These are phyloP conservation scores for Beauveria sp. DNA, from an alignment of 2,329 filamentous ascomycete genomes.

Conservation along the genomic window DNA sequence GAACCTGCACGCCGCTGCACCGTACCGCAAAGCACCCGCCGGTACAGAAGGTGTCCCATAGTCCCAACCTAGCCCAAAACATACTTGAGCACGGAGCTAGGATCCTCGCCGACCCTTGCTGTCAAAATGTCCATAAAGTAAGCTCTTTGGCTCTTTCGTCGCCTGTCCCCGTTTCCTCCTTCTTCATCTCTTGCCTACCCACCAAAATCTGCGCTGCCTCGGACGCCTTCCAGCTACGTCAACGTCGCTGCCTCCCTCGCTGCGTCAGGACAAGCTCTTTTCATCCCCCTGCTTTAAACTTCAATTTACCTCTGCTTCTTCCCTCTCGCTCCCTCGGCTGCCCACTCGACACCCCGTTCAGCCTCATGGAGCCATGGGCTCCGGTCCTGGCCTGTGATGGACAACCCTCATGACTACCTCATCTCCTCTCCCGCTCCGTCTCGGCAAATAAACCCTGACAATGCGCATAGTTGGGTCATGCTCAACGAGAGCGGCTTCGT, in stretches of 20 bases:
- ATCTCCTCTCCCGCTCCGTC: conserved; percentile 28
- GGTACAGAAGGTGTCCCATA: conserved; percentile 8
- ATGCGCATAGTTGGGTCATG: conserved; percentile 77
- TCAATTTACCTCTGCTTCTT: conserved; percentile 8
- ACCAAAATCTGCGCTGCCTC: conserved; percentile 6
- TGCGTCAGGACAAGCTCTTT: background rate
- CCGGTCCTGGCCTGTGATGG: conserved; percentile 29
- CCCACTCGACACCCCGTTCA: conserved; percentile 12
- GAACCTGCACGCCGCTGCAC: conserved; percentile 4
- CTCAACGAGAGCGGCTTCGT: conserved; percentile 73
- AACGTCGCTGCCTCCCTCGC: conserved; percentile 17
- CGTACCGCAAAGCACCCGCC: background rate
- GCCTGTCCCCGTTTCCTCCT: conserved; percentile 9
- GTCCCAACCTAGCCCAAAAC: conserved; percentile 11
- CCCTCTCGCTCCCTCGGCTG: conserved; percentile 4
- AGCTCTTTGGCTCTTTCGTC: conserved; percentile 27
- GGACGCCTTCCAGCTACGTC: conserved; percentile 14
- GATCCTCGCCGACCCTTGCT: conserved; percentile 24
- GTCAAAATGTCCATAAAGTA: conserved; percentile 49
- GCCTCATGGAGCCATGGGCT: conserved; percentile 25
- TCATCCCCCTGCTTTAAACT: background rate
- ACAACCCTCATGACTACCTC: conserved; percentile 35
- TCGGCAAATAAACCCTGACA: conserved; percentile 41
- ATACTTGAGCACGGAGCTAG: conserved; percentile 21
- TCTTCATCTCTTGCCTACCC: conserved; percentile 11